phyloP scores from a whole-genome alignment of 108 stramenopile species.

The Cyclotella baltica region DNA sequence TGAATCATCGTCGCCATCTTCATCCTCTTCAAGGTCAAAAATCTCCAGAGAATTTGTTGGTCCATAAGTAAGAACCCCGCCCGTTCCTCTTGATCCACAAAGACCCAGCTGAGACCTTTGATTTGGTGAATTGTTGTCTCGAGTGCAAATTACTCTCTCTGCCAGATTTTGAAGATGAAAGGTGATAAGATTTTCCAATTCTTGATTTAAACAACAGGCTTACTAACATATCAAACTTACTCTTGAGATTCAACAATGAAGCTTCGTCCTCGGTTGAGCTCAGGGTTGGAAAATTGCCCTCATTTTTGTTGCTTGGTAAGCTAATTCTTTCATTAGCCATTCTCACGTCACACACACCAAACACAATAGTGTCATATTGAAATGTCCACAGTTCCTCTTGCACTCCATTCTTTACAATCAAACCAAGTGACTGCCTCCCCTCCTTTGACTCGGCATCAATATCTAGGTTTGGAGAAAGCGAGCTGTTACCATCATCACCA shows the following conservation, averaged over 20 bases:
- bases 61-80: conserved; percentile 51
- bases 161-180: not conserved
- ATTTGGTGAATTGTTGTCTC: not conserved
- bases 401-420: conserved; percentile 35
- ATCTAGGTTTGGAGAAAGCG: conserved; percentile 59
- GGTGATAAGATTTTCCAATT: not conserved
- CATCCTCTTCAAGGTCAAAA: conserved; percentile 81
- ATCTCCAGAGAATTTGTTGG: conserved; percentile 54
- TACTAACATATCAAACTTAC: no score
- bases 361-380: conserved; percentile 59
- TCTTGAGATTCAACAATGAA: not conserved
- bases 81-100: conserved; percentile 73
- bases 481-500: conserved; percentile 78
- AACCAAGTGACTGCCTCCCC: conserved; percentile 69
- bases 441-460: conserved; percentile 61
- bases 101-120: conserved; percentile 40
- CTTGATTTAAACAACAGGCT: no score
- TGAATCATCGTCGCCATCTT: conserved; percentile 55
- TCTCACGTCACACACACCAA: conserved; percentile 46
- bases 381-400: conserved; percentile 65
- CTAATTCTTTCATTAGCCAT: conserved; percentile 12
- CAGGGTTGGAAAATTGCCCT: not conserved
- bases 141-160: conserved; percentile 40
- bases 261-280: not conserved
- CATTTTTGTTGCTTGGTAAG: conserved; percentile 16